Evolutionary conservation across 1,139 yeast species (phyloP), one percentile per base, ranked within the genome.

Genomic region (Meyerozyma smithsonii): DNA sequence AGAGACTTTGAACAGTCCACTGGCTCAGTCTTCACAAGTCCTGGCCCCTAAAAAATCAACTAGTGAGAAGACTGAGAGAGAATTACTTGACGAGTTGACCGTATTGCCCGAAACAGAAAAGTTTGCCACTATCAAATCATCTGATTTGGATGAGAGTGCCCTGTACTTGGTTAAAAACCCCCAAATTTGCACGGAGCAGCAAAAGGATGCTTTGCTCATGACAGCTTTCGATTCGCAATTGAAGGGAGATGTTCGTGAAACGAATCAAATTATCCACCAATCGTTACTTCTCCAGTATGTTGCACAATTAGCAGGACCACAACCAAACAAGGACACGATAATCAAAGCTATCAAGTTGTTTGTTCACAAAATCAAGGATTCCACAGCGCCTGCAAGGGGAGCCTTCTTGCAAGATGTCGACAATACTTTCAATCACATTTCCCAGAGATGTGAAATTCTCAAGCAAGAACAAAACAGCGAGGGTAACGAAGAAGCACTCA

Each of bases 121-220:
- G 42, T 89, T 85, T 58, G 77, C 92, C 5, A 63, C 73, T 37
- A 73, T 90, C 24, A 62, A 79, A 3, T 49, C 64, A 4, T 64
- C 67, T 23, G 70, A 83, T 39, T 67, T 77, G 41, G 52, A 64
- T 35, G 62, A 65, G 41, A 70, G 82, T 50, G 73, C 81, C 43
- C 63, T 63, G 38, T 82, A 66, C 57, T 64, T 85, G 50, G 62
- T 74, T 47, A 54, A 63, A 42, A 86, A 89, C 58, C 78, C 87
- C 24, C 69, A 73, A 42, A 85, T 94, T 44, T 79, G 90, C 41
- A 78, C 79, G 3, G 90, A 85, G 49, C 81, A 79, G 44, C 97
- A 92, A 57, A 89, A 90, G 57, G 98, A 94, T 61, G 90, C 96
- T 0, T 75, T 94, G 43, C 70, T 90, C 56, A 90, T 92, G 96